Evolutionary conservation across 495 filamentous ascomycete genomes (phyloP).

Genomic region (Sporormia fimetaria): DNA sequence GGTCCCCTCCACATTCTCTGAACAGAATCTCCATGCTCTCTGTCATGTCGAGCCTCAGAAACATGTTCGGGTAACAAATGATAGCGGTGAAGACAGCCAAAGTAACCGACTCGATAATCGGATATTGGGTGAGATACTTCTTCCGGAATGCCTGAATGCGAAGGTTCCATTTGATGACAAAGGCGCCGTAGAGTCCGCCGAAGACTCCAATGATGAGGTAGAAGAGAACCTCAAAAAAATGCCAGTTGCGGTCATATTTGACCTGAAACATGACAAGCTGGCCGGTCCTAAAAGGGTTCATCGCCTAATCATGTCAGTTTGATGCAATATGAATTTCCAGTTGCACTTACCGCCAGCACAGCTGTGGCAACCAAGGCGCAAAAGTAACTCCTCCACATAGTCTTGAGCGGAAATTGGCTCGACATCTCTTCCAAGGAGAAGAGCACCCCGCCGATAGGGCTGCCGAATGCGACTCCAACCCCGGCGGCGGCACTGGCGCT

Average conservation of each 20-base stretch:
- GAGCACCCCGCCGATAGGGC: constrained; percentile 89
- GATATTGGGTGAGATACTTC: constrained; percentile 77
- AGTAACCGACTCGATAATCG: constrained; percentile 77
- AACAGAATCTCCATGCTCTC: constrained; percentile 98
- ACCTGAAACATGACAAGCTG: constrained; percentile 99
- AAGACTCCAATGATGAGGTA: constrained; percentile 87
- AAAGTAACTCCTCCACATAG: constrained; percentile 96
- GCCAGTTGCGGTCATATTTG: constrained; percentile 89
- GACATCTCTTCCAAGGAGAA: constrained; percentile 99
- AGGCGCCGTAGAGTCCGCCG: constrained; percentile 88
- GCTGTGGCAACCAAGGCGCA: constrained; percentile 94
- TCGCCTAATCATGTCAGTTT: constrained; percentile 39
- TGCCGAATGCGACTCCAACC: constrained; percentile 93
- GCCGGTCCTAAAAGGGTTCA: constrained; percentile 97
- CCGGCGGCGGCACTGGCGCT: constrained; percentile 91
- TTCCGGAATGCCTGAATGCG: constrained; percentile 86
- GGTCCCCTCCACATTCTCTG: constrained; percentile 81
- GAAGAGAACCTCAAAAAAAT: constrained; percentile 92
- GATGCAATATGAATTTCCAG: background rate
- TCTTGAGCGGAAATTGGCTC: constrained; percentile 94
- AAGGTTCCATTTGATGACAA: constrained; percentile 98
- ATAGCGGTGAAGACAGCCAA: constrained; percentile 76
- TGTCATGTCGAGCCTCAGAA: constrained; percentile 95
- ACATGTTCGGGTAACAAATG: constrained; percentile 92
- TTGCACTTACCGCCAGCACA: constrained; percentile 58